Evolutionary conservation across 1,284 basidiomycete genomes (phyloP).

Genomic region (Peniophora sp.): DNA sequence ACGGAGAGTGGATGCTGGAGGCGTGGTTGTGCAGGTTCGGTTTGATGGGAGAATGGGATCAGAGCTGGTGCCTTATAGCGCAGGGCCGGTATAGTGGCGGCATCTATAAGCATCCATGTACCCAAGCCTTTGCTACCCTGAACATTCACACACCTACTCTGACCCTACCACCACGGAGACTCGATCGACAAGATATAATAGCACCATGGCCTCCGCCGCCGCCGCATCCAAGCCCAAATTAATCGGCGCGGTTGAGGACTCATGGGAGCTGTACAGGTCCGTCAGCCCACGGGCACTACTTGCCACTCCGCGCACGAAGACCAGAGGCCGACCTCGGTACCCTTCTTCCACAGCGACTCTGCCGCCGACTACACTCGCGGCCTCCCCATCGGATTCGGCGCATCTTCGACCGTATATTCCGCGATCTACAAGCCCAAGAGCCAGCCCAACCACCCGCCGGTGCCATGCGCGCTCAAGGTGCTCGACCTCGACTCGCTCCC

Average conservation of each 20-base stretch:
- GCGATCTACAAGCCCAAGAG: conserved; percentile 52
- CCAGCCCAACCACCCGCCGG: conserved; percentile 23
- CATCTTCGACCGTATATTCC: conserved; percentile 80
- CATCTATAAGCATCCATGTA: too few relatives aligned
- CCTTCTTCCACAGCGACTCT: conserved; percentile 43
- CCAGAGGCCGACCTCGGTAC: not conserved
- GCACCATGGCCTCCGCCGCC: conserved; percentile 1
- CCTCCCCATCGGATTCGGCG: conserved; percentile 75
- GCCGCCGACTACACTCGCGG: conserved; percentile 68
- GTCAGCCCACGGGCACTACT: conserved; percentile 8
- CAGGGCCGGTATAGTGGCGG: too few relatives aligned
- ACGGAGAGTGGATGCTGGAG: too few relatives aligned
- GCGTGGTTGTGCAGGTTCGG: not conserved
- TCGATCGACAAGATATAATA: conserved; percentile 1
- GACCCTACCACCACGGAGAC: not conserved
- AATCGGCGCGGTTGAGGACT: conserved; percentile 75
- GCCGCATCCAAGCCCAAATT: conserved; percentile 26
- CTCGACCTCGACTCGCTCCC: conserved; percentile 79
- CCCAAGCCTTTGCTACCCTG: conserved; percentile 1
- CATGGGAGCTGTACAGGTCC: conserved; percentile 78
- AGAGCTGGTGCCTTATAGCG: too few relatives aligned
- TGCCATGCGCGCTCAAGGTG: conserved; percentile 79
- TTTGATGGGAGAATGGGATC: too few relatives aligned
- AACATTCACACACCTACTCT: not conserved
- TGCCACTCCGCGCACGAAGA: conserved; percentile 1